Evolutionary conservation across 2,329 filamentous ascomycete genomes (phyloP).

Genomic region (Cladosporium sp.): DNA sequence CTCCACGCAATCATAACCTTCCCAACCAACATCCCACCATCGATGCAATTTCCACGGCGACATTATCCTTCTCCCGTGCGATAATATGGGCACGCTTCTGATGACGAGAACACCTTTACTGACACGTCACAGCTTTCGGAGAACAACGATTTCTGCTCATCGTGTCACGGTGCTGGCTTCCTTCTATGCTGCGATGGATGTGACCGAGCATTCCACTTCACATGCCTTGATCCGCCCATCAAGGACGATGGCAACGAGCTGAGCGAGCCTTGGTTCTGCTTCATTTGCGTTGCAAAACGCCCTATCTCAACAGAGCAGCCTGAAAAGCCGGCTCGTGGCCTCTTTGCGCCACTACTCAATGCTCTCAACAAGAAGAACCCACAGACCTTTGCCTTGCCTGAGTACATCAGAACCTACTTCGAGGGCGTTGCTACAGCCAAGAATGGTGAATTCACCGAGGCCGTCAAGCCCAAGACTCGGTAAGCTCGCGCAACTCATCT

Average conservation of each 20-base stretch:
- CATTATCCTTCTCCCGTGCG: slow-evolving; percentile 22
- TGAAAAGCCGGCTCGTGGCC: slow-evolving; percentile 40
- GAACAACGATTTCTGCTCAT: slow-evolving; percentile 85
- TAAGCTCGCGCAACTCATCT: slow-evolving; percentile 42
- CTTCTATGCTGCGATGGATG: slow-evolving; percentile 94
- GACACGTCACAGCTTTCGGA: slow-evolving; percentile 44
- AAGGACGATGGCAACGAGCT: slow-evolving; percentile 41
- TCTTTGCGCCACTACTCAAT: slow-evolving; percentile 62
- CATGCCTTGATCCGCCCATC: slow-evolving; percentile 78
- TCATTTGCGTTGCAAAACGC: slow-evolving; percentile 56
- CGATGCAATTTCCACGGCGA: slow-evolving; percentile 29
- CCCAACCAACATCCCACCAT: slow-evolving; percentile 16
- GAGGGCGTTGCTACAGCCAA: slow-evolving; percentile 71
- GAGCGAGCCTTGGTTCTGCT: slow-evolving; percentile 79
- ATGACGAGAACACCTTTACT: slow-evolving; percentile 21
- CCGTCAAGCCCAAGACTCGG: slow-evolving; percentile 45
- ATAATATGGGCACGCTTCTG: slow-evolving; percentile 17
- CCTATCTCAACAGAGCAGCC: slow-evolving; percentile 25
- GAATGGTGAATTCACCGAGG: slow-evolving; percentile 77
- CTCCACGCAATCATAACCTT: slow-evolving; percentile 18
- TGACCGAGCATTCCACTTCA: slow-evolving; percentile 82
- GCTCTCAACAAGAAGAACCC: slow-evolving; percentile 34
- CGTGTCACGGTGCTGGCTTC: slow-evolving; percentile 78
- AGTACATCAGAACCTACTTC: slow-evolving; percentile 68
- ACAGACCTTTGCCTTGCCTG: slow-evolving; percentile 55